A percentile compares a stretch with the other conserved stretches of the same genome.
Conservation (phyloP, 148 eudicot species). For the Rhododendron ovatum region DNA sequence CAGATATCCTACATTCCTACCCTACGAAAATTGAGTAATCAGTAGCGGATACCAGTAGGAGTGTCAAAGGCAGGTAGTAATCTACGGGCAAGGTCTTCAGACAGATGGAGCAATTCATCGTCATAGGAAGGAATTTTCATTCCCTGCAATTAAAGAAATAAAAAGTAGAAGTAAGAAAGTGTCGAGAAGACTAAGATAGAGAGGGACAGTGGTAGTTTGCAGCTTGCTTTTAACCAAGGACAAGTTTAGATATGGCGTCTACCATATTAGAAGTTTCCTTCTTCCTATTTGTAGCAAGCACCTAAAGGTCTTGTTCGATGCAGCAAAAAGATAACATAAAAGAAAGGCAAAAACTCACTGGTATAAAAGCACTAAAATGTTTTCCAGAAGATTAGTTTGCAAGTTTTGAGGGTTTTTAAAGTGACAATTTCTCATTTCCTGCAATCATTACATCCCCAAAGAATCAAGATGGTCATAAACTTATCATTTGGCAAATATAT, state of each 20-base stretch:
- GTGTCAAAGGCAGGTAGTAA: constrained; percentile 96
- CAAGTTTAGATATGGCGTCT: background rate
- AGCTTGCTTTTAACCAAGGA: background rate
- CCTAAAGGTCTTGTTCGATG: background rate
- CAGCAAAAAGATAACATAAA: background rate
- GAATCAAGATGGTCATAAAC: background rate
- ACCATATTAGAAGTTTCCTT: background rate
- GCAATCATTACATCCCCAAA: background rate
- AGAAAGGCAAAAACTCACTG: background rate
- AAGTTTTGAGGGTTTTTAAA: background rate
- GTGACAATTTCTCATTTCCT: background rate
- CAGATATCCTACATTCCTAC: background rate
- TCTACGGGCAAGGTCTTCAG: constrained; percentile 86
- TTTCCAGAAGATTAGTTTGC: background rate
- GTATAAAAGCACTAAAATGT: background rate
- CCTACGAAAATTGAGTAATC: background rate
- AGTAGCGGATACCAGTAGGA: constrained; percentile 69
- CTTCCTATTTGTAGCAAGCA: background rate
- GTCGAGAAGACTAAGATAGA: background rate
- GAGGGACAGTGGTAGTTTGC: background rate
- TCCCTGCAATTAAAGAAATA: constrained; percentile 47
- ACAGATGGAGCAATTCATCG: constrained; percentile 75
- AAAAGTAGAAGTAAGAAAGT: background rate
- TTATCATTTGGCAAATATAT: background rate
- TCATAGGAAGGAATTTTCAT: constrained; percentile 89